Evolutionary conservation across 305 asterid genomes (phyloP).

Genomic region (Coffea humblotiana): DNA sequence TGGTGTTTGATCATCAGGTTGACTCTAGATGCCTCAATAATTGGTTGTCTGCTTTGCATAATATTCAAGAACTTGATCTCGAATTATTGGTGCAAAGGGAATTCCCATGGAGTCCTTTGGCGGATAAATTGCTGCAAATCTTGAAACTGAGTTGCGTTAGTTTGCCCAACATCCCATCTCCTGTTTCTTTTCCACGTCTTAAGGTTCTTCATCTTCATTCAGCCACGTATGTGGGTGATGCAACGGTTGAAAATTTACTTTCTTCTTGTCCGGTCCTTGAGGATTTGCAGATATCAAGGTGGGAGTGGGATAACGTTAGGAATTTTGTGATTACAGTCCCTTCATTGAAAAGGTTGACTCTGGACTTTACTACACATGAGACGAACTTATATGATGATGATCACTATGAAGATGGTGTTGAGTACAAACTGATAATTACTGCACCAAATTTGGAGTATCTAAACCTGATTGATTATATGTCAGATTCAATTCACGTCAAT

Average conservation of each 20-base stretch:
- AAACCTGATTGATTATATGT: not conserved
- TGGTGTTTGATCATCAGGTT: not conserved
- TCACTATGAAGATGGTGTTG: not conserved
- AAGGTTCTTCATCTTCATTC: not conserved
- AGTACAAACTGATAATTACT: slow-evolving; percentile 4
- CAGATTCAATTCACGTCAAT: not conserved
- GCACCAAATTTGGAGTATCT: slow-evolving; percentile 14
- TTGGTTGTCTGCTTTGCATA: slow-evolving; percentile 1
- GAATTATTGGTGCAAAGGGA: not conserved
- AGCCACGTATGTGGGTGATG: not conserved
- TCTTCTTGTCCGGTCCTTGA: slow-evolving; percentile 6
- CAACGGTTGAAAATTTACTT: not conserved
- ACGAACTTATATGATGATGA: not conserved
- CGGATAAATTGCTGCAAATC: not conserved
- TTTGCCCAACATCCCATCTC: not conserved
- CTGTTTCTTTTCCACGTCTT: not conserved
- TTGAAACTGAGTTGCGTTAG: not conserved
- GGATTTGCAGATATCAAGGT: slow-evolving; percentile 7
- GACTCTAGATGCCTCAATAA: not conserved
- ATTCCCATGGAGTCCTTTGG: not conserved
- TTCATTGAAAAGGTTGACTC: slow-evolving; percentile 1
- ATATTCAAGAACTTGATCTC: slow-evolving; percentile 9
- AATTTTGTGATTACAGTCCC: slow-evolving; percentile 10
- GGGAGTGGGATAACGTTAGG: not conserved
- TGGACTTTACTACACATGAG: not conserved